Base-by-base conservation (phyloP, 768 basidiomycete genomes). In the Rhodosporidiobolus sp. region DNA sequence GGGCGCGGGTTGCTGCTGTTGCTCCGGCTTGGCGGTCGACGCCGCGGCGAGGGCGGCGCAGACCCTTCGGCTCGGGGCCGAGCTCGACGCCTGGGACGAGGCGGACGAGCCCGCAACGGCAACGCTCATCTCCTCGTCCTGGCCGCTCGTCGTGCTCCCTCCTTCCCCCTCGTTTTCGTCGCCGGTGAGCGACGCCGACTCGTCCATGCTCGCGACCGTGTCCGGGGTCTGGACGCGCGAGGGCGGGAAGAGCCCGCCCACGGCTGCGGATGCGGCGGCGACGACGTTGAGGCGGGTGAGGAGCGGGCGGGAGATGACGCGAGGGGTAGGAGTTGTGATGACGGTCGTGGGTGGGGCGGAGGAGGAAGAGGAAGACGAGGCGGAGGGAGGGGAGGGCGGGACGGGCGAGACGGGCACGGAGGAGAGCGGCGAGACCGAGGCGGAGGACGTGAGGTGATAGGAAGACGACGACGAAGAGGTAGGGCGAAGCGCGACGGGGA, bases 151-250 rank as follows among this genome's bases (percentile, higher is more conserved):
- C 74, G 35, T 63, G 60, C 43, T 94, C 73, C 90, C 0, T 89
- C 88, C 81, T 91, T 90, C 89, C 88, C 0, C 88, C 84, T 20
- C 88, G 60, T 61, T 69, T 59, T 63, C 77, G 69, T 74, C 78
- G 8, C 64, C 78, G 48, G 71, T 68, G 35, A 67, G 45, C 8
- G 55, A 64, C 28, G 69, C 57, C 7, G 54, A 28, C 22, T 67
- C 73, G 49, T 74, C 73, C 45, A 52, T 63, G 38, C 54, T 53
- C 38, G 54, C 20, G 59, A 71, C 43, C 38, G 74, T 69, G 35
- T 75, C 74, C 50, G 74, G 74, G 38, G 74, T 75, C 10, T 61
- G 57, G 19, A 72, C 74, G 16, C 74, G 22, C 26, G 58, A 56
- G 0, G 72, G 67, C 5, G 72, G 67, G 1, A 45, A 35, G 9